Base-by-base conservation (phyloP, 1,284 basidiomycete species). In the Rhodotorula sp. region DNA sequence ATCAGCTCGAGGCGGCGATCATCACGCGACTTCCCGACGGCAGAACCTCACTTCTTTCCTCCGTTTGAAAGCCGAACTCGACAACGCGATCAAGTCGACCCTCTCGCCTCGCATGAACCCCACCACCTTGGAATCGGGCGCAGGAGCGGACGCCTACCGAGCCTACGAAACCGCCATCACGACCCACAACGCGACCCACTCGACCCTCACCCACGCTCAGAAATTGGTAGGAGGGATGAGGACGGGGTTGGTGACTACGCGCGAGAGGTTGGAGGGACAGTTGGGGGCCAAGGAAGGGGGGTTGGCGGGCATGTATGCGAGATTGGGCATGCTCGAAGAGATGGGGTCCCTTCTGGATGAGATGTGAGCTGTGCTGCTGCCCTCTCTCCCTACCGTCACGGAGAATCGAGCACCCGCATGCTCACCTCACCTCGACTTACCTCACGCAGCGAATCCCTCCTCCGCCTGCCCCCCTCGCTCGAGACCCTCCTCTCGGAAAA, bases 401-500 rank as follows among this genome's bases (percentile, higher is more conserved):
- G 3, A 26, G 5, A 3, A 3, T 16, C 7, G 31, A 10, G 19
- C 6, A 19, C 0, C 15, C 52, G 28, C 48, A 21, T 49, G 14
- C 59, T 45, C 14, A n/a, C 59, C 59, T 55, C 26, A 3, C 28
- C 55, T 28, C 15, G 28, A 28, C 28, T 28, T 3, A 8, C 2
- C 56, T 14, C 10, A 1, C 26, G 21, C 74, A 97, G 95, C 68
- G 95, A 98, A 79, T 86, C 91, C 77, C 84, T 99, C 52, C 95
- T 94, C 80, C 85, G 89, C 60, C 89, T 98, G 0, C 95, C 97
- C 1, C 97, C 99, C 78, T 85, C 89, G 28, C 84, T 99, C 43
- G 97, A 99, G 81, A 89, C 89, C 8, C 83, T 98, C n/a, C 93
- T 99, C 80, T 91, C 94, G 1, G 97, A 98, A 81, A 99, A 99